Evolutionary conservation across 1,284 basidiomycete species (phyloP), one percentile per base, ranked within the genome.

Genomic region (Cutaneotrichosporon mucoides): DNA sequence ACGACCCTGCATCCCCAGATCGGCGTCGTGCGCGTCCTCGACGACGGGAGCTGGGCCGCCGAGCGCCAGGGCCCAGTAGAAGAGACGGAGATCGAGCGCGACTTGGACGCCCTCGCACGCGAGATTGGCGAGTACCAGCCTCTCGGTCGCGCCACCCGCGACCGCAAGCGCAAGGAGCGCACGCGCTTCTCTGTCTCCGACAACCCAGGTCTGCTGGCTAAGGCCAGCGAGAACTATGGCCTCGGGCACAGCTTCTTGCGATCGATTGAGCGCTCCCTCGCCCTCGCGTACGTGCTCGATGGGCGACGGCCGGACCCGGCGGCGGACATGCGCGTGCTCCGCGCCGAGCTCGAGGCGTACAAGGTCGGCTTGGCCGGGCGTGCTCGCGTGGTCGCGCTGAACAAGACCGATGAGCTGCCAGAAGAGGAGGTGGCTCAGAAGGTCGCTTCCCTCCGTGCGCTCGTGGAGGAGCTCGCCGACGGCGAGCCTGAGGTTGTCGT

Each of bases 141-240:
- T 7, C 53, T 66, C 1, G 64, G 65, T 0, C 52, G 62, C 15
- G 59, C 61, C 2, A 13, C 54, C 1, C 46, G 57, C 15, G 45
- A 46, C 15, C 45, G 51, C 38, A 38, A 44, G 65, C 13, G 40
- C 5, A 40, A 35, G 13, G 92, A 95, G 75, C 79, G 81, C 2
- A 88, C 90, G 72, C 84, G 95, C 3, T 93, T 98, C 79, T 94
- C 90, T 1, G 87, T 99, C 59, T 90, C 93, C n/a, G 95, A 99
- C 79, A 96, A 98, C 71, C 95, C 96, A 0, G 95, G 95, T 10
- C 85, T 99, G 36, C 88, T 98, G 52, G 84, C 85, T 6, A 83
- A 84, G 9, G 91, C 94, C 1, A 89, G 92, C 2, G 85, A 89
- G 65, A 90, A 95, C 74, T 86, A 92, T 45, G 95, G 95, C 1